Conservation (phyloP, 2,329 filamentous ascomycete genomes). For the Clarireedia hainanense region DNA sequence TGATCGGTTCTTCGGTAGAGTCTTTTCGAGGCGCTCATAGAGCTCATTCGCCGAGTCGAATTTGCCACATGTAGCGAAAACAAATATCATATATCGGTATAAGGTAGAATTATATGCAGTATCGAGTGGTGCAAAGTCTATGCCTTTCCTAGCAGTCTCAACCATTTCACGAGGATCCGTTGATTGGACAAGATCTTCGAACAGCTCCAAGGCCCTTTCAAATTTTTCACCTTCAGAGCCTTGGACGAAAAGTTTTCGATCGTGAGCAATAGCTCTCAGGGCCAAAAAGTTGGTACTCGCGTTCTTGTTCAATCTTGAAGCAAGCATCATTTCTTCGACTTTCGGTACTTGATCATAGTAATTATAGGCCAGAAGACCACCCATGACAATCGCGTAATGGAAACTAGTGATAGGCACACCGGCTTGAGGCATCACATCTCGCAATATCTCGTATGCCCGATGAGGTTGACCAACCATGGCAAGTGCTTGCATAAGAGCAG, state of each 20-base stretch:
- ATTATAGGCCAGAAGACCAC: conserved; percentile 32
- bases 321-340: conserved; percentile 36
- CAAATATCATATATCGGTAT: conserved; percentile 47
- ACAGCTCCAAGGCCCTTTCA: conserved; percentile 21
- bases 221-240: conserved; percentile 19
- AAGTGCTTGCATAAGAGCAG: conserved; percentile 51
- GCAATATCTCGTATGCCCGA: conserved; percentile 46
- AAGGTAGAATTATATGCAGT: conserved; percentile 31
- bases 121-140: conserved; percentile 16
- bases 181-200: conserved; percentile 17
- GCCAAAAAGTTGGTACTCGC: conserved; percentile 37
- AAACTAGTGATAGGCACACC: conserved; percentile 37
- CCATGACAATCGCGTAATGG: conserved; percentile 47
- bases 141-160: conserved; percentile 20
- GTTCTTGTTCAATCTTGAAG: conserved; percentile 32
- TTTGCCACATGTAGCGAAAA: conserved; percentile 41
- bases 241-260: background rate
- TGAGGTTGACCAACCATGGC: conserved; percentile 43
- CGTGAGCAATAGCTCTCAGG: conserved; percentile 25
- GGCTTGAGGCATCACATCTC: conserved; percentile 40
- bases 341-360: conserved; percentile 36
- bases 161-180: conserved; percentile 24
- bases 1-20: conserved; percentile 31
- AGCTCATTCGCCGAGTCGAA: conserved; percentile 45
- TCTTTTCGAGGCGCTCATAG: conserved; percentile 43